These are phyloP conservation scores for Fraxinus ornus DNA, from an alignment of 305 asterid species.

Conservation along the genomic window DNA sequence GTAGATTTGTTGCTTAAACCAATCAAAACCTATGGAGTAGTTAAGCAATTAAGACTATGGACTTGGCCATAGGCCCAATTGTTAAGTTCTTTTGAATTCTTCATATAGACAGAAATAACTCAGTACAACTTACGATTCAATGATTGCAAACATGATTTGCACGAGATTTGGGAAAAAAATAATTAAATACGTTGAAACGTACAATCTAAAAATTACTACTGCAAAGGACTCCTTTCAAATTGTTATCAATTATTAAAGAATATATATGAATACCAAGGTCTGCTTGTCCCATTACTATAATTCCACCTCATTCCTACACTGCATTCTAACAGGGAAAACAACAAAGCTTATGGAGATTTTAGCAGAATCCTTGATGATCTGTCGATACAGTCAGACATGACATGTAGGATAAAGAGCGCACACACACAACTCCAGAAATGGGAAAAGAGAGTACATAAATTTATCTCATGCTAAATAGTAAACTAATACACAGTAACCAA, in stretches of 20 bases:
- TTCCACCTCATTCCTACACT: background rate
- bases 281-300: background rate
- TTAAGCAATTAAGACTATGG: background rate
- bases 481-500: background rate
- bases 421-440: background rate
- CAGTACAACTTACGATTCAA: background rate
- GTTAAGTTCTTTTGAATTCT: background rate
- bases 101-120: background rate
- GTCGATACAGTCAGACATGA: background rate
- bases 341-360: background rate
- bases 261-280: background rate
- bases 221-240: background rate
- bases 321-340: background rate
- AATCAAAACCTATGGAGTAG: background rate
- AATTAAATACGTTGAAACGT: background rate
- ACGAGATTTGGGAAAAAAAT: background rate
- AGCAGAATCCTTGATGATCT: background rate
- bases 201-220: background rate
- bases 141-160: background rate
- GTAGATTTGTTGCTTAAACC: background rate
- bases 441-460: background rate
- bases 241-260: background rate
- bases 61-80: background rate
- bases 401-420: background rate
- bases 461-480: background rate